Evolutionary conservation across 176 grass and related monocot species (phyloP).

Genomic region (Melocanna baccifera): DNA sequence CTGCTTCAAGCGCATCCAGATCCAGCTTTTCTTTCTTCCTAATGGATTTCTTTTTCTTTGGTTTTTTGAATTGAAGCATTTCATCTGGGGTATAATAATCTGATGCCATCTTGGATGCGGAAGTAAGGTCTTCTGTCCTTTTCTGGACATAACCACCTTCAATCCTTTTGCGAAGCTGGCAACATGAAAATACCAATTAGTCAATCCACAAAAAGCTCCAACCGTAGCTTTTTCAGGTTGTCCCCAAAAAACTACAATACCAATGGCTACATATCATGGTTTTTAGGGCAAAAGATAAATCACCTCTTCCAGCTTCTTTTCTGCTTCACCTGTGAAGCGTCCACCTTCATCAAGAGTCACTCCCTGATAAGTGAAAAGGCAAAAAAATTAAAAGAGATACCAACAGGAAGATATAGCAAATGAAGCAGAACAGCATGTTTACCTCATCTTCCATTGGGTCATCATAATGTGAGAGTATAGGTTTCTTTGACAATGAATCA

Average conservation of each 20-base stretch:
- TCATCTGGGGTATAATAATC: conserved; percentile 82
- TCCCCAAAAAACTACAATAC: not conserved
- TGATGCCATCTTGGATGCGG: conserved; percentile 53
- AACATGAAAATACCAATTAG: conserved; percentile 36
- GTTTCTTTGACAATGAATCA: conserved; percentile 55
- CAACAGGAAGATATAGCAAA: conserved; percentile 9
- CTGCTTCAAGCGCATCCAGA: conserved; percentile 83
- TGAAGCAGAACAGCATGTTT: conserved; percentile 17
- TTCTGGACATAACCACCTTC: conserved; percentile 52
- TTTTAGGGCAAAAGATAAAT: not conserved
- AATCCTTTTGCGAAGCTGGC: conserved; percentile 80
- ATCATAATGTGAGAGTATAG: conserved; percentile 85
- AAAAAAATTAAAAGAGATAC: conserved; percentile 20
- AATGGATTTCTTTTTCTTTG: conserved; percentile 98
- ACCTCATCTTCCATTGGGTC: conserved; percentile 80
- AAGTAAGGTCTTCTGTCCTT: conserved; percentile 66
- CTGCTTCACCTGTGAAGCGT: conserved; percentile 68
- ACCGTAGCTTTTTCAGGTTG: not conserved
- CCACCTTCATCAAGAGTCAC: conserved; percentile 82
- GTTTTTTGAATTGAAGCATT: conserved; percentile 96
- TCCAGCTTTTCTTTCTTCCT: conserved; percentile 94
- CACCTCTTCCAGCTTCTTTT: conserved; percentile 87
- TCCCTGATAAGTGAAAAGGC: conserved; percentile 45
- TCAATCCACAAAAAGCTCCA: not conserved
- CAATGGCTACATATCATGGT: not conserved